A percentile compares a stretch with the other conserved stretches of the same genome.
Evolutionary conservation across 73 alveolate genomes (phyloP).

Genomic region (Paramecium octaurelia): DNA sequence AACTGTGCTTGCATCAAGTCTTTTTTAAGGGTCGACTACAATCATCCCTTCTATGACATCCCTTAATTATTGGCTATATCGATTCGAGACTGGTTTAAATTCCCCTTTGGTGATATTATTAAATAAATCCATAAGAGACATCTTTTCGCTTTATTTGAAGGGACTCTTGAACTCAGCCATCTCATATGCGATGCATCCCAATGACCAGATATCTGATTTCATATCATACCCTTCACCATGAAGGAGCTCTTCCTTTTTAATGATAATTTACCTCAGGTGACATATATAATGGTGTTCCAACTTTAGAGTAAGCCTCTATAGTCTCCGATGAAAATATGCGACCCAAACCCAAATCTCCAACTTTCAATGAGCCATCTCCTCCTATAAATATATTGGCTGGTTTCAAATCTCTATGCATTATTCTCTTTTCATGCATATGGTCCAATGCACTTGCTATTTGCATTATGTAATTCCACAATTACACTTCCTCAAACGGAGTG

Average conservation of each 20-base stretch:
- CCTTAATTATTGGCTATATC: constrained; percentile 74
- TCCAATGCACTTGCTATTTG: constrained; percentile 89
- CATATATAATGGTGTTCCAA: constrained; percentile 99
- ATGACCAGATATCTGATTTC: constrained; percentile 95
- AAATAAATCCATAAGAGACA: constrained; percentile 91
- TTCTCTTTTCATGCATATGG: constrained; percentile 96
- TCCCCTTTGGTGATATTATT: constrained; percentile 89
- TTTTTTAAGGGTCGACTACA: constrained; percentile 86
- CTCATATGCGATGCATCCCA: constrained; percentile 97
- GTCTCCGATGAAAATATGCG: constrained; percentile 89
- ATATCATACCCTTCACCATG: constrained; percentile 96
- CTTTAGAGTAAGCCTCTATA: constrained; percentile 93
- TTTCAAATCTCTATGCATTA: constrained; percentile 97
- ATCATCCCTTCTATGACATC: constrained; percentile 78
- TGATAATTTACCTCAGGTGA: constrained; percentile 87
- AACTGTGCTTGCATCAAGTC: constrained; percentile 75
- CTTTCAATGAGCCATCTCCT: constrained; percentile 84
- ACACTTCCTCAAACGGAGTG: constrained; percentile 77
- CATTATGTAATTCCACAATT: constrained; percentile 85
- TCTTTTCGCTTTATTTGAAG: constrained; percentile 84
- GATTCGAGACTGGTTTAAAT: constrained; percentile 70
- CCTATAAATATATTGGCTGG: constrained; percentile 98
- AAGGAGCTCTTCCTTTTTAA: constrained; percentile 57
- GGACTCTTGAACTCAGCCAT: constrained; percentile 88
- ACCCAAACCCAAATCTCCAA: constrained; percentile 97